A percentile compares a stretch with the other conserved stretches of the same genome.
Evolutionary conservation across 768 basidiomycete species (phyloP).

Genomic region (Calocybe gangraenosa): DNA sequence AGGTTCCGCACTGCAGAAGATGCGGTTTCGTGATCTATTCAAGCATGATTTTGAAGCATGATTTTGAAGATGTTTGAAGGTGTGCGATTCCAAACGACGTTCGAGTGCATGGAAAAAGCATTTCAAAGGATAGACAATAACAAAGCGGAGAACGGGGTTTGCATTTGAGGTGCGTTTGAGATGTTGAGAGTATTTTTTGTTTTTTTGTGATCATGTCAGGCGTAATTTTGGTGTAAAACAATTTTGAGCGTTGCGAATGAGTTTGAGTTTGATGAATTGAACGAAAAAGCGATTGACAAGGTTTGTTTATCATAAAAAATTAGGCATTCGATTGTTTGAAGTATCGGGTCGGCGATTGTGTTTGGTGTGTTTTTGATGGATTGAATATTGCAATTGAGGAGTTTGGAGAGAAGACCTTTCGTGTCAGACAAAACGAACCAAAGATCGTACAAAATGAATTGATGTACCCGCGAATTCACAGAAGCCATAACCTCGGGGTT

Average conservation of each 20-base stretch:
- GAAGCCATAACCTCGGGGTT: slow-evolving; percentile 91
- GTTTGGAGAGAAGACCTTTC: slow-evolving; percentile 20
- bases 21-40: slow-evolving; percentile 91
- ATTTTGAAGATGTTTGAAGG: slow-evolving; percentile 11
- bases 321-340: not conserved
- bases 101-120: slow-evolving; percentile 4
- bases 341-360: slow-evolving; percentile 1
- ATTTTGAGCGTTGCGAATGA: too few relatives aligned
- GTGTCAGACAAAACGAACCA: slow-evolving; percentile 31
- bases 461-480: slow-evolving; percentile 87
- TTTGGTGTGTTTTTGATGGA: not conserved
- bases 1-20: slow-evolving; percentile 93
- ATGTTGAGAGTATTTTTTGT: not conserved
- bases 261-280: not conserved
- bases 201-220: too few relatives aligned
- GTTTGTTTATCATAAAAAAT: not conserved
- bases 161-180: slow-evolving; percentile 1
- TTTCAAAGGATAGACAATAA: not conserved
- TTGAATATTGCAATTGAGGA: slow-evolving; percentile 11
- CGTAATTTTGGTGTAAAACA: too few relatives aligned
- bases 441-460: slow-evolving; percentile 26
- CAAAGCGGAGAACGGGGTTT: not conserved
- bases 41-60: too few relatives aligned
- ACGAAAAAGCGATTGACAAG: not conserved
- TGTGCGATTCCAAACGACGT: slow-evolving; percentile 10